phyloP scores from a whole-genome alignment of 2,329 filamentous ascomycete species.

The Hypoxylon sp. region DNA sequence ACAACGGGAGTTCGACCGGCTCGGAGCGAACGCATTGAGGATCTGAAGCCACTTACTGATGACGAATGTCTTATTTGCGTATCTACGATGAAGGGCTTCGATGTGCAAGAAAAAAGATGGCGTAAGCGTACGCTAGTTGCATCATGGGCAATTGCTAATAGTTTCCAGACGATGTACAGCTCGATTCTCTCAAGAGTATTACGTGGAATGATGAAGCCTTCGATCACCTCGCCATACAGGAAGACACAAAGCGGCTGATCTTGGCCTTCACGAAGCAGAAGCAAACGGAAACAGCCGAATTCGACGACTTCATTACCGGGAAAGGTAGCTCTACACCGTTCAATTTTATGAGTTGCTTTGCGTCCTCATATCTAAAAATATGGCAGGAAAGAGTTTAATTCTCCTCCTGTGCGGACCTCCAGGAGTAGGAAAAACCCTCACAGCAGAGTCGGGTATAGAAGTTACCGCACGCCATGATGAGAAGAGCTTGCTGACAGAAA shows the following conservation, averaged over 20 bases:
- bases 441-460: slow-evolving; percentile 8
- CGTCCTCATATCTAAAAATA: neutral
- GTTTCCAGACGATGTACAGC: neutral
- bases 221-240: neutral
- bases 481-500: neutral
- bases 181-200: neutral
- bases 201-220: neutral
- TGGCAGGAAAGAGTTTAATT: slow-evolving; percentile 2
- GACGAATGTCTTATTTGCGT: neutral
- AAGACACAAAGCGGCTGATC: neutral
- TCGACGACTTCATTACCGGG: slow-evolving; percentile 10
- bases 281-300: neutral
- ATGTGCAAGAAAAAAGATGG: neutral
- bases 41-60: neutral
- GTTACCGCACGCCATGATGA: neutral
- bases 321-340: neutral
- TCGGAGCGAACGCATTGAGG: neutral
- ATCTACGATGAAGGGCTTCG: neutral
- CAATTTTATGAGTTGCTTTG: neutral
- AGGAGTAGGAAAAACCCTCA: slow-evolving; percentile 8
- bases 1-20: no score
- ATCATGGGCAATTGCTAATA: neutral
- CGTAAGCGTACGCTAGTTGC: neutral
- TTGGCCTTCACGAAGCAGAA: neutral
- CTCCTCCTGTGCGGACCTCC: slow-evolving; percentile 9